Evolutionary conservation across 108 stramenopile genomes (phyloP).

Genomic region (Asterionellopsis glacialis): DNA sequence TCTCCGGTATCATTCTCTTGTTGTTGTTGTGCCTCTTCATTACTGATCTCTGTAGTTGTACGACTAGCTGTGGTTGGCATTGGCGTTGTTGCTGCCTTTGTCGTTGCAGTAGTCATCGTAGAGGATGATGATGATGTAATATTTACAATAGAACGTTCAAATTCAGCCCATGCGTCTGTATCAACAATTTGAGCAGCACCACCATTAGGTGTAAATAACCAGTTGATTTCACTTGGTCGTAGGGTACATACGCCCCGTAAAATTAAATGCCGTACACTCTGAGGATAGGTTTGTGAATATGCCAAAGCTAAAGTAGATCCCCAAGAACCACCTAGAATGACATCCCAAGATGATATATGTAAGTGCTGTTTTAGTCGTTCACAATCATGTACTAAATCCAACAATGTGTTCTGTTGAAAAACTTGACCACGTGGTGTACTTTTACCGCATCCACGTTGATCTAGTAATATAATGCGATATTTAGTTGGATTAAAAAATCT

Average conservation of each 20-base stretch:
- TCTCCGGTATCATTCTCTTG: slow-evolving; percentile 7
- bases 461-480: slow-evolving; percentile 75
- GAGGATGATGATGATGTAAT: too few relatives aligned
- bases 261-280: slow-evolving; percentile 45
- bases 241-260: slow-evolving; percentile 81
- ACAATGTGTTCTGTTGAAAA: slow-evolving; percentile 33
- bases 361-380: slow-evolving; percentile 61
- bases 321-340: slow-evolving; percentile 87
- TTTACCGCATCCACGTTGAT: slow-evolving; percentile 83
- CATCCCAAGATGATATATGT: slow-evolving; percentile 49
- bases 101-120: neutral
- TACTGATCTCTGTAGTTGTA: slow-evolving; percentile 1
- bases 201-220: slow-evolving; percentile 46
- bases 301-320: slow-evolving; percentile 83
- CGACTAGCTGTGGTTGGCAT: too few relatives aligned
- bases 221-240: slow-evolving; percentile 67
- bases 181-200: slow-evolving; percentile 19
- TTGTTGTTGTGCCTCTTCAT: slow-evolving; percentile 10
- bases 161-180: slow-evolving; percentile 37
- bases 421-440: slow-evolving; percentile 43
- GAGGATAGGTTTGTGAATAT: slow-evolving; percentile 72
- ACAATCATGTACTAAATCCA: slow-evolving; percentile 64
- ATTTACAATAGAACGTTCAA: slow-evolving; percentile 18
- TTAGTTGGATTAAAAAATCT: slow-evolving; percentile 71
- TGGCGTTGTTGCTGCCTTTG: too few relatives aligned